Base-by-base conservation (phyloP, 2,329 filamentous ascomycete genomes). In the Fusarium sp. region DNA sequence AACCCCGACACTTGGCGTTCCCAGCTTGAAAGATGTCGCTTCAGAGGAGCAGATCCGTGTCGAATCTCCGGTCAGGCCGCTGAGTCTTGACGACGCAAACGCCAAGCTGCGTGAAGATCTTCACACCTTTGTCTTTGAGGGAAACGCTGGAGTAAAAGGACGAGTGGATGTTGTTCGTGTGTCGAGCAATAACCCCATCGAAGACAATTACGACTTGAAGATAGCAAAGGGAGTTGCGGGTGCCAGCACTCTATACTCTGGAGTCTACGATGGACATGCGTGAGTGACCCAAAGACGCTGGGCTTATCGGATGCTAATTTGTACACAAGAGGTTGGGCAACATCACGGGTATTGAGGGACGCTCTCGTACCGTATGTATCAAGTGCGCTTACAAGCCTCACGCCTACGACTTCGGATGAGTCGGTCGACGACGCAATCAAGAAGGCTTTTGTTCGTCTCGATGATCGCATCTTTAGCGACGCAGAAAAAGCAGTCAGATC, bases 341-440 rank as follows among this genome's bases (percentile, higher is more conserved):
- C 80, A 0, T 75, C 77, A 1, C 69, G 70, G 4, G 66, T 78
- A 6, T 70, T 84, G 4, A 78, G 77, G 32, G 67, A 75, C 34
- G 68, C 72, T 8, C 74, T 84, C 4, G 75, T 83, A 5, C 76
- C 78, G 1, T 74, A 76, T 19, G 76, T 84, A 0, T 80, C 78
- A 0, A 65, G 70, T 5, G 71, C 74, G 0, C 65, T 83, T 2
- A 55, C 67, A 10, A 56, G 57, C 2, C 64, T 82, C 1, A 59
- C 71, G 0, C 19, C 62, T n/a, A 58, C 13, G 12, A 70, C 65
- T 9, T 76, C 83, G 19, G 78, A 80, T 50, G 76, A 81, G 10
- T 77, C 80, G 3, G 78, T 88, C 24, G 81, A 83, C 28, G 72
- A 71, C 11, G 83, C 83, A 4, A 87, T 89, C 76, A 84, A 83